Base-by-base conservation (phyloP, 306 rosid species). In the Leucaena leucocephala region DNA sequence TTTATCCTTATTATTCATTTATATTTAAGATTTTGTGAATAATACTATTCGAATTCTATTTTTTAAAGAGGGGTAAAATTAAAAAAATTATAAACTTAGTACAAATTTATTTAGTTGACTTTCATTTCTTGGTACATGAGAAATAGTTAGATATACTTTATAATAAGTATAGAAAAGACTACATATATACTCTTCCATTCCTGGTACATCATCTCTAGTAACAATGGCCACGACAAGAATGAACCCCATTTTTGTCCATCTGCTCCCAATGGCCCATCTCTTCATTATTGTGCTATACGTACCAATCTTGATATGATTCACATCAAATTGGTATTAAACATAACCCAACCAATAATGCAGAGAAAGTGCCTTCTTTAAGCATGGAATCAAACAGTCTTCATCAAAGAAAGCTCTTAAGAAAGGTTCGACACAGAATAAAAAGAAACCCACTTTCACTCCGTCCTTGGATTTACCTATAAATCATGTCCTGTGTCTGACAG, bases 271-370 rank as follows among this genome's bases (percentile, higher is more conserved):
- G 49, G 71, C 27, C 27, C 27, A 27, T 27, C 27, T 27, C 74
- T 68, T 74, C 72, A 82, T 78, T 66, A 82, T 82, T 78, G 76
- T 65, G 73, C 81, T 7, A 46, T 27, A 27, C 27, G 27, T 70
- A 17, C 6, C 2, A 69, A 34, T 70, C 63, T 14, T 49, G 75
- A 65, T 50, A 52, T 52, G 59, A 16, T 13, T 27, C 0, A 27
- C 27, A n/a, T 39, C 12, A 4, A 0, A 22, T 14, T 70, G 59
- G 59, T 39, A 57, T 15, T 38, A 54, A 38, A 35, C 27, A 1
- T 27, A 27, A 27, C 68, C 78, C 42, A 57, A 62, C 78, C 61
- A 42, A 55, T 54, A 65, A 38, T 77, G 80, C 62, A 78, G 42
- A 63, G 44, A 67, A 46, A 67, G 52, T 58, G 68, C 65, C 64